Conservation (phyloP, 208 protist genomes). For the Wallacemonas sp. region DNA sequence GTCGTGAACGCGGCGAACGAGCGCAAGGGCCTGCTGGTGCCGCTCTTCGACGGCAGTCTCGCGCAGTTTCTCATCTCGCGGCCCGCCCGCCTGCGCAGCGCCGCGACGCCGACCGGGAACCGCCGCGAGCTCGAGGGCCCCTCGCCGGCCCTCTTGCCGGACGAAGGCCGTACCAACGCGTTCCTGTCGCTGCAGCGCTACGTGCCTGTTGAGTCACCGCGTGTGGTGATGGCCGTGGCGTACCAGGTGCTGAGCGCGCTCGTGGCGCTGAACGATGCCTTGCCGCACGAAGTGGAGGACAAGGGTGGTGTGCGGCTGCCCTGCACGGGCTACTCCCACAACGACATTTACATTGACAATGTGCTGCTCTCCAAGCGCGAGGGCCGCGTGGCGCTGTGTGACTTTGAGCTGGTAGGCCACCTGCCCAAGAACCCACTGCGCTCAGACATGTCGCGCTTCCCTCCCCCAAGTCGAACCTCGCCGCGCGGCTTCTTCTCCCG, state of each 20-base stretch:
- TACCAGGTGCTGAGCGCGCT: constrained; percentile 75
- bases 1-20: constrained; percentile 31
- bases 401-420: constrained; percentile 83
- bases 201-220: constrained; percentile 36
- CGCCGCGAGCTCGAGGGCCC: background rate
- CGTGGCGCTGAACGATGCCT: constrained; percentile 46
- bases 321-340: constrained; percentile 72
- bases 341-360: constrained; percentile 87
- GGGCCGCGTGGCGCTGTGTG: constrained; percentile 69
- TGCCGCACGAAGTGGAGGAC: constrained; percentile 42
- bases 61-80: constrained; percentile 49
- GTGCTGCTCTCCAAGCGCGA: constrained; percentile 45
- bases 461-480: constrained; percentile 60
- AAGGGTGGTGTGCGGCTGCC: background rate
- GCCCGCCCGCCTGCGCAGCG: background rate
- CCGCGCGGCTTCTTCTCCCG: constrained; percentile 65
- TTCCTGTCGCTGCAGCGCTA: constrained; percentile 32
- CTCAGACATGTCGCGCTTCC: constrained; percentile 35
- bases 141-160: background rate
- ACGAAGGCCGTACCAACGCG: background rate
- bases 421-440: constrained; percentile 19
- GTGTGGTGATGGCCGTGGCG: constrained; percentile 51
- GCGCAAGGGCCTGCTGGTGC: constrained; percentile 71
- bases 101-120: background rate
- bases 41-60: constrained; percentile 65